Conservation (phyloP, 1,284 basidiomycete species). For the Butyriboletus appendiculatus region DNA sequence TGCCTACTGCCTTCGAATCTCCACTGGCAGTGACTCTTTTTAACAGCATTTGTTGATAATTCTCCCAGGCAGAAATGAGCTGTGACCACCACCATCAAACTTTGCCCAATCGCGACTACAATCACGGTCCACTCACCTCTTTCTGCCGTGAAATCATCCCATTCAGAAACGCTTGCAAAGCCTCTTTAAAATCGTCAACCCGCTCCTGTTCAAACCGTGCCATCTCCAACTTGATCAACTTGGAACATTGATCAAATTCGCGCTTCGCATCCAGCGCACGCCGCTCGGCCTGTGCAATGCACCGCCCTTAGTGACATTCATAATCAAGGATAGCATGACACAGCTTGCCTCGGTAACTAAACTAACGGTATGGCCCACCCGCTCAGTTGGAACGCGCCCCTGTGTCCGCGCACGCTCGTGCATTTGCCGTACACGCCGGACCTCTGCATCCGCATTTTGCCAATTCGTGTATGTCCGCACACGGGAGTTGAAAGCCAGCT, state of each 20-base stretch:
- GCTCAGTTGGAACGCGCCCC: slow-evolving; percentile 67
- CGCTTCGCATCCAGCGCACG: slow-evolving; percentile 77
- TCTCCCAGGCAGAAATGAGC: slow-evolving; percentile 74
- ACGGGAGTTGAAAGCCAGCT: slow-evolving; percentile 87
- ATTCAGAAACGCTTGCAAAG: slow-evolving; percentile 76
- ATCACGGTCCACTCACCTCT: slow-evolving; percentile 52
- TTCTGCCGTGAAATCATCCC: slow-evolving; percentile 84
- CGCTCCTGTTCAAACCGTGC: slow-evolving; percentile 94
- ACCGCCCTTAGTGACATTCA: slow-evolving; percentile 3
- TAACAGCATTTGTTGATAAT: slow-evolving; percentile 67
- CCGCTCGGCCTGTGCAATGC: slow-evolving; percentile 63
- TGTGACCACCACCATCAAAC: slow-evolving; percentile 27
- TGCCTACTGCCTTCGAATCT: neutral
- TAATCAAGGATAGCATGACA: neutral
- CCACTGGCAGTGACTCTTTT: slow-evolving; percentile 37
- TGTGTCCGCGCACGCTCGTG: slow-evolving; percentile 83
- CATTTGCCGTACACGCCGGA: slow-evolving; percentile 66
- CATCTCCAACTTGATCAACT: slow-evolving; percentile 88
- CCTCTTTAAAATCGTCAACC: slow-evolving; percentile 84
- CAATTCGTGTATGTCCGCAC: slow-evolving; percentile 81
- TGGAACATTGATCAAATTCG: slow-evolving; percentile 88
- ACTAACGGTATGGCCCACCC: slow-evolving; percentile 65
- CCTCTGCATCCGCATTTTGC: slow-evolving; percentile 79
- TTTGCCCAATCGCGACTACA: neutral
- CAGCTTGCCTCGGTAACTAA: slow-evolving; percentile 74